Evolutionary conservation across 805 yeast genomes (phyloP).

Genomic region (Saturnispora gosingensis): DNA sequence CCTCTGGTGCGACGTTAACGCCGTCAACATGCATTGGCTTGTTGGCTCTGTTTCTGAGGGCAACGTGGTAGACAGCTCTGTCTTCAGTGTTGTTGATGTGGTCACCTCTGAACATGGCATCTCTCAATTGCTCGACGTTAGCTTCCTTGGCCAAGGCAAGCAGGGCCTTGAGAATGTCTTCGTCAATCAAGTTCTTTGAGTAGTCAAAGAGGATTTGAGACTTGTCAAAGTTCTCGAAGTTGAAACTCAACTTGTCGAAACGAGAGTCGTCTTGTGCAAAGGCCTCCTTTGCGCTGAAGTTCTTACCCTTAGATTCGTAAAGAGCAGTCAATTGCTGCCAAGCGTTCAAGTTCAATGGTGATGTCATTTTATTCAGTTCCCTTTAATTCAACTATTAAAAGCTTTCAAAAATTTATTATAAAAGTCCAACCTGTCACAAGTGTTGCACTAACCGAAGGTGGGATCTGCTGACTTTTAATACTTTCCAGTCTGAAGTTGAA

Average conservation of each 20-base stretch:
- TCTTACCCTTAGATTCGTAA: conserved; percentile 61
- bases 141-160: conserved; percentile 84
- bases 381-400: background rate
- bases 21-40: conserved; percentile 87
- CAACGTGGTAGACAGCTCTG: conserved; percentile 95
- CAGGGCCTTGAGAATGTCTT: conserved; percentile 61
- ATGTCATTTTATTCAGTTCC: conserved; percentile 18
- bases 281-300: conserved; percentile 66
- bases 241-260: conserved; percentile 65
- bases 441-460: background rate
- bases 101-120: conserved; percentile 85
- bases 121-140: conserved; percentile 76
- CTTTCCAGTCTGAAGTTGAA: background rate
- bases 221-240: conserved; percentile 77
- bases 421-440: too few species aligned
- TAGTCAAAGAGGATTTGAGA: conserved; percentile 88
- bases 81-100: conserved; percentile 94
- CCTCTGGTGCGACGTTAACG: conserved; percentile 81
- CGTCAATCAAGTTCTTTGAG: conserved; percentile 89
- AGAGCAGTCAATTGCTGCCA: conserved; percentile 71
- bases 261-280: conserved; percentile 68
- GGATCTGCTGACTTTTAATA: background rate
- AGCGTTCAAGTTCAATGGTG: conserved; percentile 57
- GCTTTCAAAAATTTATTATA: background rate
- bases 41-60: conserved; percentile 86